These are phyloP conservation scores for Pythium guiyangense DNA, from an alignment of 352 stramenopile species.

Conservation along the genomic window DNA sequence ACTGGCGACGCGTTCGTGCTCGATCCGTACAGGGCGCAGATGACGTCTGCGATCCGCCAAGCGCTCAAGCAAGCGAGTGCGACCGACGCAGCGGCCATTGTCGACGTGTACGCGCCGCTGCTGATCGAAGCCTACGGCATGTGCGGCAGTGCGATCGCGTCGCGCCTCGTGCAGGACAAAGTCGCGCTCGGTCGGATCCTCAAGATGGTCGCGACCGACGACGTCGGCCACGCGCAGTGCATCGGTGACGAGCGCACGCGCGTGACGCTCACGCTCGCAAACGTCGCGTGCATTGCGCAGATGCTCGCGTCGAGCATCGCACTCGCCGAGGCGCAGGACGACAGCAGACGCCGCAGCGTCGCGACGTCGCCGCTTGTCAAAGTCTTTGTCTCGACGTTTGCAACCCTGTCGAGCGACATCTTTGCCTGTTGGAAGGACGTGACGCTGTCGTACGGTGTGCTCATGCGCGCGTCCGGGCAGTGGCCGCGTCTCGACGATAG, in stretches of 20 bases:
- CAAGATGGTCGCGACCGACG: conserved; percentile 44
- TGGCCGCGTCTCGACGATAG: conserved; percentile 19
- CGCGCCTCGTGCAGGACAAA: conserved; percentile 67
- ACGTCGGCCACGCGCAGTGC: conserved; percentile 63
- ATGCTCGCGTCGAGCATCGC: conserved; percentile 41
- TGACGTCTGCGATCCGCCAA: conserved; percentile 75
- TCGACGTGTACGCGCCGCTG: conserved; percentile 60
- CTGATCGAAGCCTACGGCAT: conserved; percentile 64
- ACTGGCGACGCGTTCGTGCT: conserved; percentile 52
- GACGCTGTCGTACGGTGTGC: conserved; percentile 34
- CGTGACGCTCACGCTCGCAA: conserved; percentile 48
- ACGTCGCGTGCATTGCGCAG: conserved; percentile 55
- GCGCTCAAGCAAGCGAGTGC: conserved; percentile 49
- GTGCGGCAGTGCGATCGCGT: conserved; percentile 43
- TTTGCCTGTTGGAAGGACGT: conserved; percentile 52
- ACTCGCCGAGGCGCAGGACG: conserved; percentile 18
- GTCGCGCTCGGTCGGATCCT: conserved; percentile 62
- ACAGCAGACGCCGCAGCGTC: conserved; percentile 14
- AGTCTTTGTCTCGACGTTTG: conserved; percentile 46
- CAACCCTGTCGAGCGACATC: conserved; percentile 26
- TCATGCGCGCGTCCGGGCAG: conserved; percentile 40
- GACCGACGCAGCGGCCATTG: conserved; percentile 14
- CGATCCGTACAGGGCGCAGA: conserved; percentile 80
- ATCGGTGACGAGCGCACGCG: conserved; percentile 58
- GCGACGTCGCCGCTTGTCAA: conserved; percentile 41